These are phyloP conservation scores for Penicillium sp. DNA, from an alignment of 2,329 filamentous ascomycete species.

Conservation along the genomic window DNA sequence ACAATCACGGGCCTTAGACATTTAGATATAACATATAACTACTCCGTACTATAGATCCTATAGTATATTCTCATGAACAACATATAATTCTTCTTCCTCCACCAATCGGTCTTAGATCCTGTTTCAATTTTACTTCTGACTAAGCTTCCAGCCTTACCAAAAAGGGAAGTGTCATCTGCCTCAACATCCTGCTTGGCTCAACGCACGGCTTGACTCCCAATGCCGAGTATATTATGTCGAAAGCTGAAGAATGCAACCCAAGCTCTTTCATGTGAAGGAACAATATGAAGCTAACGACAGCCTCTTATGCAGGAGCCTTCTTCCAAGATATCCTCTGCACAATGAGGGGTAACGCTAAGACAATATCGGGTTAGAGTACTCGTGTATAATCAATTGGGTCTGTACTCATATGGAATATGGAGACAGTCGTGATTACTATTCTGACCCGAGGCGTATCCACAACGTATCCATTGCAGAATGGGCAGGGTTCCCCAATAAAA, in stretches of 20 bases:
- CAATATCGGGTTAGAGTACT: background rate
- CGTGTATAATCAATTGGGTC: background rate
- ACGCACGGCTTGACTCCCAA: background rate
- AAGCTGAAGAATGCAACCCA: background rate
- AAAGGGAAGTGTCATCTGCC: slow-evolving; percentile 9
- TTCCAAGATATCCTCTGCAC: background rate
- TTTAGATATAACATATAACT: background rate
- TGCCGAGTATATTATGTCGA: background rate
- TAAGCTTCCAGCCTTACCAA: background rate
- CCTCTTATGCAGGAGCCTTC: background rate
- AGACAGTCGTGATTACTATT: background rate
- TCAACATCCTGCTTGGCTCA: background rate
- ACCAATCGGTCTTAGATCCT: background rate
- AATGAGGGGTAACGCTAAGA: slow-evolving; percentile 3
- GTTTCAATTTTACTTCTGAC: background rate
- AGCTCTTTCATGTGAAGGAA: background rate
- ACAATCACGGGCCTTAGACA: background rate
- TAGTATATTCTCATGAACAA: background rate
- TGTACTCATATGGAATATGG: background rate
- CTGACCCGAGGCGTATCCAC: background rate
- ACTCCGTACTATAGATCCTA: no score
- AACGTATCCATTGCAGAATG: background rate
- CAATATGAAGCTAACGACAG: background rate
- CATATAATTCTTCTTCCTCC: background rate
- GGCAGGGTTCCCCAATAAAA: background rate